These are phyloP conservation scores for Nicotiana attenuata DNA, from an alignment of 257 asterid species.

Conservation along the genomic window DNA sequence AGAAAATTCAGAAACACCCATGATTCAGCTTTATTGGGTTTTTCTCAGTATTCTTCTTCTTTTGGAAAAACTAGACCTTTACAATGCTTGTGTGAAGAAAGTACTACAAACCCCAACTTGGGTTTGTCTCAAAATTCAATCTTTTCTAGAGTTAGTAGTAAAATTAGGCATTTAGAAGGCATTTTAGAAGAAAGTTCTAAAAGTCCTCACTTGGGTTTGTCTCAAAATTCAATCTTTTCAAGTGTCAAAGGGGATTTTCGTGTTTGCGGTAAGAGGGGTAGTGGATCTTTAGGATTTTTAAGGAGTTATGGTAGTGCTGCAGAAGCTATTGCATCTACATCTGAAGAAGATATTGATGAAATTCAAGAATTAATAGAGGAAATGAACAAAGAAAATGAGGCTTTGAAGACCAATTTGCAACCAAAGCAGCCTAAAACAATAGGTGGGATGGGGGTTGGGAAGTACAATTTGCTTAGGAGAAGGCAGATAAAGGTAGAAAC, in stretches of 20 bases:
- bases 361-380: conserved; percentile 47
- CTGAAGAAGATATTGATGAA: conserved; percentile 84
- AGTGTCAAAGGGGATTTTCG: conserved; percentile 11
- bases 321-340: conserved; percentile 68
- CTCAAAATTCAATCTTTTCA: conserved; percentile 19
- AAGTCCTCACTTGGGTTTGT: conserved; percentile 19
- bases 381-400: conserved; percentile 36
- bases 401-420: conserved; percentile 11
- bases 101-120: not conserved
- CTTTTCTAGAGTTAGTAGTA: conserved; percentile 11
- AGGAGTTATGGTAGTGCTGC: conserved; percentile 74
- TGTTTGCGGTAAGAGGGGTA: not conserved
- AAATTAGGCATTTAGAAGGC: not conserved
- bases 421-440: conserved; percentile 41
- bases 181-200: conserved; percentile 10
- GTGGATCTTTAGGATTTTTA: conserved; percentile 22
- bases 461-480: conserved; percentile 57
- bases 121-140: conserved; percentile 19
- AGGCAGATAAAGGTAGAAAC: conserved; percentile 82
- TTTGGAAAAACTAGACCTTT: not conserved
- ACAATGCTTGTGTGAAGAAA: not conserved
- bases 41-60: not conserved
- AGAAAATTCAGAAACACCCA: conserved; percentile 36
- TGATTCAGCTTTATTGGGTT: not conserved
- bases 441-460: conserved; percentile 67